A percentile compares a stretch with the other conserved stretches of the same genome.
Evolutionary conservation across 169 alveolate species (phyloP).

Genomic region (Plasmodium relictum): DNA sequence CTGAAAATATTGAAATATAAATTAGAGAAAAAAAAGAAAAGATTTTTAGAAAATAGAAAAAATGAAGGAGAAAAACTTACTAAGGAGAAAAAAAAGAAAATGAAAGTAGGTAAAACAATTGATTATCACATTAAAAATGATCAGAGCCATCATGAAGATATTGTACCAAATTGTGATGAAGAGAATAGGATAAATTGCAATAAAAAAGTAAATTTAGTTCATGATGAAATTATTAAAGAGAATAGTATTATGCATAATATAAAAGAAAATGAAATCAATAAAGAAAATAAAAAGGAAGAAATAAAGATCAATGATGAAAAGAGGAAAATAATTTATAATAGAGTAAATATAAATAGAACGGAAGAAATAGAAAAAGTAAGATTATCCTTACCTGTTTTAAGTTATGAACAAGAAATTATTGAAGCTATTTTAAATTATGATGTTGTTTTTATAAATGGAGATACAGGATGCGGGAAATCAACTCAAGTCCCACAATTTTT

Average conservation of each 20-base stretch:
- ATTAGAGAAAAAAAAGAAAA: constrained; percentile 55
- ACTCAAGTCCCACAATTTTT: constrained; percentile 97
- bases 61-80: neutral
- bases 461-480: constrained; percentile 99
- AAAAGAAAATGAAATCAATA: neutral
- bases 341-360: constrained; percentile 79
- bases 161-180: too few species aligned
- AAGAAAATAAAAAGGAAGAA: neutral
- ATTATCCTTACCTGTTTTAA: constrained; percentile 89
- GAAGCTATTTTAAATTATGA: constrained; percentile 92
- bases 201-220: neutral
- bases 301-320: neutral
- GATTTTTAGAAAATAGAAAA: constrained; percentile 1
- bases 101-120: constrained; percentile 7
- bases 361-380: constrained; percentile 85
- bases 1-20: constrained; percentile 46
- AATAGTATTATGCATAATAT: neutral
- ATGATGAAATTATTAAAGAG: neutral
- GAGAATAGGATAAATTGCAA: neutral
- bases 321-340: constrained; percentile 71
- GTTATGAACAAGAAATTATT: constrained; percentile 94
- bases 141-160: neutral
- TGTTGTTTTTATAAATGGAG: constrained; percentile 97
- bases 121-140: neutral
- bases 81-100: constrained; percentile 8